Conservation (phyloP, 2,329 filamentous ascomycete genomes). For the Alternaria triticina region DNA sequence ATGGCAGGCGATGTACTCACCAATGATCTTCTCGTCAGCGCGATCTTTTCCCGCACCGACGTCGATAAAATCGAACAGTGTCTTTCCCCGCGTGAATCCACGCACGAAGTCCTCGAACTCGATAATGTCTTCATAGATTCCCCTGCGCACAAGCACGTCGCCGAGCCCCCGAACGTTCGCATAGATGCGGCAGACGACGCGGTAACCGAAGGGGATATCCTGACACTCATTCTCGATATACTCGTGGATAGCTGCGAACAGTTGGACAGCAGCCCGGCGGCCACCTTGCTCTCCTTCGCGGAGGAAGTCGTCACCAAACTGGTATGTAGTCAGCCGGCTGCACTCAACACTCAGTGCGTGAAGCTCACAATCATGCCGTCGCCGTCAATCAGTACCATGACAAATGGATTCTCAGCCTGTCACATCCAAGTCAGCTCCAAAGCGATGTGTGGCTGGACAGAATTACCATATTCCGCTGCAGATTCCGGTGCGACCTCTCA, state of each 20-base stretch:
- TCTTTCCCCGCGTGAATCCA: constrained; percentile 61
- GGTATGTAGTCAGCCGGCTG: constrained; percentile 8
- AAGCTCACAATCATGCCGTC: constrained; percentile 56
- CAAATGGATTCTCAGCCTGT: constrained; percentile 54
- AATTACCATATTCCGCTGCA: constrained; percentile 37
- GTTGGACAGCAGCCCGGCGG: constrained; percentile 57
- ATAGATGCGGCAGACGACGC: constrained; percentile 61
- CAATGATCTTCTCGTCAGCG: constrained; percentile 54
- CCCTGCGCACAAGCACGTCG: constrained; percentile 55
- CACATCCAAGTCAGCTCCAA: not conserved
- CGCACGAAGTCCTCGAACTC: constrained; percentile 60
- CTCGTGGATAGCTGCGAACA: constrained; percentile 53
- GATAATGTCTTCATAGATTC: constrained; percentile 51
- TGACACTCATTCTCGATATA: constrained; percentile 49
- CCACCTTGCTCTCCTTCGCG: constrained; percentile 60
- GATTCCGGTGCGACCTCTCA: constrained; percentile 18
- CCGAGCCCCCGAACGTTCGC: constrained; percentile 60
- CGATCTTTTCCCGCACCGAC: constrained; percentile 55
- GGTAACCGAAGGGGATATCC: constrained; percentile 51
- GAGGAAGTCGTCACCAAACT: constrained; percentile 59
- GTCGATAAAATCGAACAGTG: constrained; percentile 54
- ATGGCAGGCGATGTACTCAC: constrained; percentile 47
- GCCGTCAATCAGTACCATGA: constrained; percentile 62
- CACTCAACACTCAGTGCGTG: not conserved
- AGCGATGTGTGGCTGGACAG: not conserved